Conservation (phyloP, 2,329 filamentous ascomycete species). For the Fusarium algeriense region DNA sequence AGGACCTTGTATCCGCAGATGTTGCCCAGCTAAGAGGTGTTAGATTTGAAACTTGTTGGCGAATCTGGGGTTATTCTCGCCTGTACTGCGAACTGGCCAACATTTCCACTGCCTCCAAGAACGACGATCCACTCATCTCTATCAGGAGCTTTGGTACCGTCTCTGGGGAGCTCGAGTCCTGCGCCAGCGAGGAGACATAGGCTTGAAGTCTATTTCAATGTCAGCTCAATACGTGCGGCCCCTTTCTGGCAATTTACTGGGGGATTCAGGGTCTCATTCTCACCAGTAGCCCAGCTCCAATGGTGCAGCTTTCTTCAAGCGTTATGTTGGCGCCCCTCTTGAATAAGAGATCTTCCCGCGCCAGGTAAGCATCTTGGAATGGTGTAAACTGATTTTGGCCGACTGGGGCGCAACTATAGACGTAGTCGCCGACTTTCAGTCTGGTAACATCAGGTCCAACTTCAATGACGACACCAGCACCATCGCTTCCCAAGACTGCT, state of each 20-base stretch:
- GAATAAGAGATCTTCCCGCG: constrained; percentile 53
- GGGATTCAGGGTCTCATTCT: not conserved
- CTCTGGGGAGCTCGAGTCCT: constrained; percentile 42
- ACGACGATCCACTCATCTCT: constrained; percentile 54
- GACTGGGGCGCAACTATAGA: constrained; percentile 53
- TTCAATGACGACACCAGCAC: constrained; percentile 50
- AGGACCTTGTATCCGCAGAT: constrained; percentile 54
- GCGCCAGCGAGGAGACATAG: constrained; percentile 50
- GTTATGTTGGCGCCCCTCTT: constrained; percentile 47
- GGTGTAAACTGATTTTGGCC: constrained; percentile 51
- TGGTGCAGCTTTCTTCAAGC: constrained; percentile 49
- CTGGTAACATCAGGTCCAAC: constrained; percentile 47
- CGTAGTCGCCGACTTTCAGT: constrained; percentile 51
- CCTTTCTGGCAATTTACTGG: not conserved
- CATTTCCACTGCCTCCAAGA: constrained; percentile 52
- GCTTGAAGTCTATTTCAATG: constrained; percentile 48
- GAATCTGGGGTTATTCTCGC: not conserved
- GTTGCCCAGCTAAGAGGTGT: constrained; percentile 48
- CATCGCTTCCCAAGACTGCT: constrained; percentile 55
- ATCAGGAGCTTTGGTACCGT: constrained; percentile 16
- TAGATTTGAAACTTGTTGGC: not conserved
- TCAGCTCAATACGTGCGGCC: not conserved
- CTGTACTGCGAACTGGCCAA: constrained; percentile 53
- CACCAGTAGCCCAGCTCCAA: constrained; percentile 54
- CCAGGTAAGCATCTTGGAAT: constrained; percentile 55